Evolutionary conservation across 2,329 filamentous ascomycete genomes (phyloP).

Genomic region (Stachybotrys chlorohalonatus): DNA sequence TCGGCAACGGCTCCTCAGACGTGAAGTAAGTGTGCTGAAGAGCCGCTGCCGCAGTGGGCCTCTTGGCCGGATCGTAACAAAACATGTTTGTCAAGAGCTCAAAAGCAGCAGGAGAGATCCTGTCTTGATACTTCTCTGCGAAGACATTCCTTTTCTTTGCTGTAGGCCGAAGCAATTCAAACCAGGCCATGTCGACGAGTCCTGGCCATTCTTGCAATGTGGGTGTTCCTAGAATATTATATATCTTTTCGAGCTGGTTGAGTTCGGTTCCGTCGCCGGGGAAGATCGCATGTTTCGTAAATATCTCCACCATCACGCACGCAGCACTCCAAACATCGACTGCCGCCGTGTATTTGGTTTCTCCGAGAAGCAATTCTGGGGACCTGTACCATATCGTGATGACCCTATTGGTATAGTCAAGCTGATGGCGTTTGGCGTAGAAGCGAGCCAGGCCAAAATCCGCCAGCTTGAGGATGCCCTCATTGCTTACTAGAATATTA

Average conservation of each 20-base stretch:
- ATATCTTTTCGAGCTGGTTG: constrained; percentile 95
- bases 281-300: constrained; percentile 87
- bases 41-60: constrained; percentile 76
- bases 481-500: constrained; percentile 89
- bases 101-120: constrained; percentile 70
- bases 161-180: constrained; percentile 76
- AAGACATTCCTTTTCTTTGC: constrained; percentile 68
- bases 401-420: constrained; percentile 96
- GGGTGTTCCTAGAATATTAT: constrained; percentile 82
- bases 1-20: constrained; percentile 65
- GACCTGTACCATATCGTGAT: constrained; percentile 88
- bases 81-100: constrained; percentile 81
- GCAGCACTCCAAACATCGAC: constrained; percentile 97
- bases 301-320: constrained; percentile 94
- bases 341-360: constrained; percentile 81
- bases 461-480: constrained; percentile 81
- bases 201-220: constrained; percentile 79
- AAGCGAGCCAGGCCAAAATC: constrained; percentile 96
- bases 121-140: constrained; percentile 70
- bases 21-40: constrained; percentile 84
- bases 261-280: constrained; percentile 94
- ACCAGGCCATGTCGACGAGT: constrained; percentile 93
- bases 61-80: constrained; percentile 73
- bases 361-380: constrained; percentile 80
- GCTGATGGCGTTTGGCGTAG: constrained; percentile 82